Conservation (phyloP, 495 filamentous ascomycete genomes). For the Aspergillus taichungensis region DNA sequence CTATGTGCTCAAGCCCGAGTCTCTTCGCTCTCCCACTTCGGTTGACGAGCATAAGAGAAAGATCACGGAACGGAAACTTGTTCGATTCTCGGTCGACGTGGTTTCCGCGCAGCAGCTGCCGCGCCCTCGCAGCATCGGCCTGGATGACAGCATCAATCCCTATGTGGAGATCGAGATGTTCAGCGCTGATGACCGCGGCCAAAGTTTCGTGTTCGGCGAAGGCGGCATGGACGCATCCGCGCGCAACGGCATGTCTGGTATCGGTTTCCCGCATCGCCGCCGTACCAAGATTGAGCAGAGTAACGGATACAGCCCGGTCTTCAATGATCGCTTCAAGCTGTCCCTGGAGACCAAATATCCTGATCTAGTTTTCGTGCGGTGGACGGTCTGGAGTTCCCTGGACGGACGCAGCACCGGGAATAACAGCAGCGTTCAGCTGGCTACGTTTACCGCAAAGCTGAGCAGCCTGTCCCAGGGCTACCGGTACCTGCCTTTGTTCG, state of each 20-base stretch:
- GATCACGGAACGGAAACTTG: slow-evolving; percentile 55
- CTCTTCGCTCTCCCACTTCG: slow-evolving; percentile 55
- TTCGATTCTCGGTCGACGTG: slow-evolving; percentile 77
- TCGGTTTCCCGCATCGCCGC: slow-evolving; percentile 66
- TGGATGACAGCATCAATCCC: slow-evolving; percentile 72
- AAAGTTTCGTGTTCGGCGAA: slow-evolving; percentile 50
- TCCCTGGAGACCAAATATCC: slow-evolving; percentile 83
- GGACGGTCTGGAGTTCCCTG: slow-evolving; percentile 75
- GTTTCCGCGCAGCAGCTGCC: slow-evolving; percentile 94
- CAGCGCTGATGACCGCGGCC: slow-evolving; percentile 80
- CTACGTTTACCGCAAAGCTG: slow-evolving; percentile 87
- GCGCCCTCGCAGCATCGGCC: slow-evolving; percentile 58
- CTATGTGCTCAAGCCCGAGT: slow-evolving; percentile 87
- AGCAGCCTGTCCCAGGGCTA: slow-evolving; percentile 87
- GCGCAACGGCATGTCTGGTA: slow-evolving; percentile 59
- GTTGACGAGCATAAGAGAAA: slow-evolving; percentile 29
- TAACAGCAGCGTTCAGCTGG: slow-evolving; percentile 58
- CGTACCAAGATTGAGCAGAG: slow-evolving; percentile 68
- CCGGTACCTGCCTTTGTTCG: slow-evolving; percentile 88
- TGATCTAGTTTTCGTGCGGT: slow-evolving; percentile 86
- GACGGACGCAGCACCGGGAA: slow-evolving; percentile 56
- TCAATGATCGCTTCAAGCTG: slow-evolving; percentile 66
- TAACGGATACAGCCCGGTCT: slow-evolving; percentile 89
- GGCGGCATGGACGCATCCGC: slow-evolving; percentile 63
- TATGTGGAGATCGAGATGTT: slow-evolving; percentile 94